Conservation (phyloP, 1,284 basidiomycete genomes). For the Cryptococcus deneoformans region DNA sequence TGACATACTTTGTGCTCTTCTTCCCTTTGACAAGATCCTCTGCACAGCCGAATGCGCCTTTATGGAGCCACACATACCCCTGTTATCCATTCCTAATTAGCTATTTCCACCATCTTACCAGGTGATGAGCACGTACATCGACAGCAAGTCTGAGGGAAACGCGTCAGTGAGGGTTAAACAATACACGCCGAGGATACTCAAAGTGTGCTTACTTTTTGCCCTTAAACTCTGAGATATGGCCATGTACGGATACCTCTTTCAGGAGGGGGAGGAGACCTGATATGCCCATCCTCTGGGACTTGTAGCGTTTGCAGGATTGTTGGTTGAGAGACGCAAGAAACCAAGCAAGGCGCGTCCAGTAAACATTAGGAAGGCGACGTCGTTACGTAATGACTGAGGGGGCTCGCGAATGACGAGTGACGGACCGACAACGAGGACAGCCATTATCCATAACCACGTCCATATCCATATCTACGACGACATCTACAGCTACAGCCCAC, state of each 20-base stretch:
- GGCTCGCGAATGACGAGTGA: too few species aligned
- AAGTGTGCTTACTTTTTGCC: constrained; percentile 63
- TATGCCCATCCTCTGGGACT: constrained; percentile 69
- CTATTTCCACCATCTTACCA: background rate
- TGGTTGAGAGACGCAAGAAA: background rate
- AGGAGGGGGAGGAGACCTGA: constrained; percentile 86
- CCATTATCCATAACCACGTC: too few species aligned
- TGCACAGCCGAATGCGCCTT: constrained; percentile 88
- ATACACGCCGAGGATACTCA: background rate
- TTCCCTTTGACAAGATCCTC: constrained; percentile 83
- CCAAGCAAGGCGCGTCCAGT: background rate
- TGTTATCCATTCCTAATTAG: constrained; percentile 48
- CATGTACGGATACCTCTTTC: constrained; percentile 79
- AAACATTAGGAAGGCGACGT: too few species aligned
- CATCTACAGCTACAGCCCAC: background rate
- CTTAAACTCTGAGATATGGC: constrained; percentile 73
- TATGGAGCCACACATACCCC: constrained; percentile 97
- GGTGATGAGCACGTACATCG: constrained; percentile 26
- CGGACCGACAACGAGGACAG: too few species aligned
- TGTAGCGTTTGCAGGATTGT: background rate
- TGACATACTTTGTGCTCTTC: constrained; percentile 71
- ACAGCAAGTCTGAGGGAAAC: constrained; percentile 26
- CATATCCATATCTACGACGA: too few species aligned
- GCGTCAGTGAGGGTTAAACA: background rate
- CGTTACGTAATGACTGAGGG: too few species aligned